Percentiles rank a stretch among this genome's conserved stretches.
phyloP scores from a whole-genome alignment of 352 stramenopile genomes.

The Elongisporangium anandrum region DNA sequence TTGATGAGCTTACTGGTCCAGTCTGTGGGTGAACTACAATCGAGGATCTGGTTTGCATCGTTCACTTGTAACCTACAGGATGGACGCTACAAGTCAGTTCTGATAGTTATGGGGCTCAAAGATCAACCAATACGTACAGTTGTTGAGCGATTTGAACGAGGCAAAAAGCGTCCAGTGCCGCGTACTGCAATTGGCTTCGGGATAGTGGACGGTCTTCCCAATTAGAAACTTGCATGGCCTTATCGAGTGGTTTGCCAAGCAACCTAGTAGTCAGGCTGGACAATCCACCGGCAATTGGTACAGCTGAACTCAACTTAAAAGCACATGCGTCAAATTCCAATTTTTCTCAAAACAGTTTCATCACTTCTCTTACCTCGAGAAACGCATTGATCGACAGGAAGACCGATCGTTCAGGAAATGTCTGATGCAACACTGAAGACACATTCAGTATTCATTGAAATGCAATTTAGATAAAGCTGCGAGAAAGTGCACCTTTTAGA shows the following conservation, averaged over 20 bases:
- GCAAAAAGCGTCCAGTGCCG: constrained; percentile 23
- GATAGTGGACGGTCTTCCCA: constrained; percentile 26
- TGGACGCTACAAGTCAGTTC: no score
- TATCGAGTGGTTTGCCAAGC: constrained; percentile 58
- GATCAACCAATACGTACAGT: no score
- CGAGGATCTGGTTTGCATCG: no score
- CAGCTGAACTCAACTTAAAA: not conserved
- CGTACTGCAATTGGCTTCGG: constrained; percentile 16
- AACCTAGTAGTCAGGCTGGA: constrained; percentile 32
- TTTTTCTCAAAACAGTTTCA: not conserved
- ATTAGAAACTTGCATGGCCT: constrained; percentile 35
- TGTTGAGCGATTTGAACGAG: constrained; percentile 14
- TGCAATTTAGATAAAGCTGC: no score
- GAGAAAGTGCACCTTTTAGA: constrained; percentile 67
- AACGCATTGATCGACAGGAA: constrained; percentile 37
- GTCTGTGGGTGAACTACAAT: no score
- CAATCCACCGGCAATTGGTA: constrained; percentile 24
- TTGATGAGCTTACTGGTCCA: no score
- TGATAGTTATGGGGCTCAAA: no score
- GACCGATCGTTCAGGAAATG: constrained; percentile 45
- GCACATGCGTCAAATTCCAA: not conserved
- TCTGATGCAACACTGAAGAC: constrained; percentile 57
- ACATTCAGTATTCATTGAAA: no score
- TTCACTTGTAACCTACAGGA: no score
- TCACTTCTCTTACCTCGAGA: constrained; percentile 44